These are phyloP conservation scores for Myxozyma geophila DNA, from an alignment of 805 yeast species.

Conservation along the genomic window DNA sequence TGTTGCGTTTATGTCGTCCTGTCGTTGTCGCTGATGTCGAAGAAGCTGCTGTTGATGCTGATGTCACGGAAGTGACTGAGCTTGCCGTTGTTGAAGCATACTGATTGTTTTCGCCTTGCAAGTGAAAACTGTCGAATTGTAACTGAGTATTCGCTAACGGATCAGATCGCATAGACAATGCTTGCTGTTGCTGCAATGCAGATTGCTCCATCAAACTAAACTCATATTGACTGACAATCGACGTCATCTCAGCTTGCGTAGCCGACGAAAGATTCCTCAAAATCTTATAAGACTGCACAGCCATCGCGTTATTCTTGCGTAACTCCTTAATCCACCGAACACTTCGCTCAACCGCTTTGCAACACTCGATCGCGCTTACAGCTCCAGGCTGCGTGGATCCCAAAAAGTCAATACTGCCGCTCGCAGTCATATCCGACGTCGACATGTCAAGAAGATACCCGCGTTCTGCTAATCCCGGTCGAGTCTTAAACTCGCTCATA, in stretches of 20 bases:
- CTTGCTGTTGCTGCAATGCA: background rate
- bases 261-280: background rate
- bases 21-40: too few species aligned
- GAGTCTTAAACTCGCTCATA: constrained; percentile 14
- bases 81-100: background rate
- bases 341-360: constrained; percentile 25
- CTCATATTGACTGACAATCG: background rate
- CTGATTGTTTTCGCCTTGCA: constrained; percentile 5
- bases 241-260: background rate
- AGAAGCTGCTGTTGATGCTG: too few species aligned
- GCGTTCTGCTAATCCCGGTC: constrained; percentile 19
- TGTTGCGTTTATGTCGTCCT: background rate
- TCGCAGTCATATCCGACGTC: constrained; percentile 10
- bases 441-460: constrained; percentile 10
- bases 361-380: constrained; percentile 14
- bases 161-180: background rate
- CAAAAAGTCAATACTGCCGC: constrained; percentile 1
- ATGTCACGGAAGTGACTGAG: background rate
- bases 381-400: background rate
- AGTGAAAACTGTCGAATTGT: constrained; percentile 1
- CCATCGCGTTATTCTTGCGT: constrained; percentile 5
- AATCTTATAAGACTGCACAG: constrained; percentile 10
- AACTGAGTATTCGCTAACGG: background rate
- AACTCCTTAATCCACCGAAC: constrained; percentile 7
- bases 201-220: background rate